Evolutionary conservation across 2,329 filamentous ascomycete genomes (phyloP).

Genomic region (Xylariomycetidae sp.): DNA sequence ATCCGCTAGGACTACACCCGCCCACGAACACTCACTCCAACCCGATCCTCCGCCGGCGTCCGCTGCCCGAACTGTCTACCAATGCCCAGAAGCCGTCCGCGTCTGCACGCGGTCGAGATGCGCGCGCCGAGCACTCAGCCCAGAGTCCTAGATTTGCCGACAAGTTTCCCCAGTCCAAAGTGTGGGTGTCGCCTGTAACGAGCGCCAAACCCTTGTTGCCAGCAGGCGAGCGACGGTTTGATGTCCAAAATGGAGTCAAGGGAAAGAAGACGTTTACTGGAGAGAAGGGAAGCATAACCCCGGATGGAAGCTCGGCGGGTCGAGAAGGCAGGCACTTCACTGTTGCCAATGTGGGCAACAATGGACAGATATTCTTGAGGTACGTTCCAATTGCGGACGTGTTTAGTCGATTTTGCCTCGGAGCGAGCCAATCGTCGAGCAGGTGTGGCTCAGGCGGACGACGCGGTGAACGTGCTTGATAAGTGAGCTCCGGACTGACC

Average conservation of each 20-base stretch:
- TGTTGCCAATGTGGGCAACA: slow-evolving; percentile 76
- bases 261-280: slow-evolving; percentile 48
- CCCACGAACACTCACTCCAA: slow-evolving; percentile 19
- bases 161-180: slow-evolving; percentile 12
- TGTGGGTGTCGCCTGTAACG: slow-evolving; percentile 16
- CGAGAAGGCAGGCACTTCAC: slow-evolving; percentile 68
- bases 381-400: slow-evolving; percentile 30
- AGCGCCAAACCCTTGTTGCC: slow-evolving; percentile 23
- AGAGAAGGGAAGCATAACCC: slow-evolving; percentile 49
- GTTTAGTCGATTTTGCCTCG: neutral
- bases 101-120: slow-evolving; percentile 12
- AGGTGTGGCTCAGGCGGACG: neutral
- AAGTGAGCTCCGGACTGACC: neutral
- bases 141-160: slow-evolving; percentile 10
- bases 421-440: neutral
- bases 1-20: slow-evolving; percentile 19
- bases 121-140: slow-evolving; percentile 18
- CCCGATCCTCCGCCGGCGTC: slow-evolving; percentile 15
- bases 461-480: no score
- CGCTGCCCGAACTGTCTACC: slow-evolving; percentile 15
- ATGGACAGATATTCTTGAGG: slow-evolving; percentile 77
- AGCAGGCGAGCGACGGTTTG: slow-evolving; percentile 18
- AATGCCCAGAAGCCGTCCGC: slow-evolving; percentile 15
- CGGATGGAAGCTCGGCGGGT: slow-evolving; percentile 54
- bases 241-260: slow-evolving; percentile 25